Base-by-base conservation (phyloP, 2,329 filamentous ascomycete species). In the Colletotrichum sp. region DNA sequence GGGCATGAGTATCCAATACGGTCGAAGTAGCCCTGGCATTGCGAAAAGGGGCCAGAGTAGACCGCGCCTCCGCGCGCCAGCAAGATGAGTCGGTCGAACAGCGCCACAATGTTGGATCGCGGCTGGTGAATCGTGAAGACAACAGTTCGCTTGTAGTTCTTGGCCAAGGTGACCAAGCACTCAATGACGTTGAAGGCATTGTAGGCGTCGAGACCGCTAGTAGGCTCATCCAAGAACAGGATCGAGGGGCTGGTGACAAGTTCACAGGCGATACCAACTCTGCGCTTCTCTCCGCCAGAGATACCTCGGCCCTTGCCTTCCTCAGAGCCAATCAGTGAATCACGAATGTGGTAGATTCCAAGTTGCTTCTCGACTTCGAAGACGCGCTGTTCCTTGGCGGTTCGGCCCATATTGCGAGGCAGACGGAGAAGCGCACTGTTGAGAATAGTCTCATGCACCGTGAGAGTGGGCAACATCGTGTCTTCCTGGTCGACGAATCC, bases 401-500 rank as follows among this genome's bases (percentile, higher is more conserved):
- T 87, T 71, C 92, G 91, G 77, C 94, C 94, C 97, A 99, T 99
- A 80, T 98, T 94, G 68, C 93, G 93, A 6, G 97, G 97, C n/a
- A 99, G 90, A 79, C 98, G 93, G 65, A 99, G 91, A 21, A 99
- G 88, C 30, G 97, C 97, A 81, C 96, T 99, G 80, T 95, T 98
- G 78, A 98, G 89, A 77, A 99, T 99, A 0, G 97, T 99, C 85
- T 99, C 97, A 83, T 99, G 97, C 10, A 99, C 97, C 0, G 97
- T 99, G 79, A 99, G 88, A 1, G 97, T 99, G 0, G 97, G 94
- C 59, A 99, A 89, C 93, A 99, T 96, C 7, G 96, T 98, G 82
- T 99, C 97, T 82, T 99, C 97, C 86, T 99, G 97, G 80, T 99
- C 97, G 55, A 99, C 97, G 80, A 99, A 99, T 26, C 98, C 97